Conservation (phyloP, 2,329 filamentous ascomycete species). For the Clarireedia sp. region DNA sequence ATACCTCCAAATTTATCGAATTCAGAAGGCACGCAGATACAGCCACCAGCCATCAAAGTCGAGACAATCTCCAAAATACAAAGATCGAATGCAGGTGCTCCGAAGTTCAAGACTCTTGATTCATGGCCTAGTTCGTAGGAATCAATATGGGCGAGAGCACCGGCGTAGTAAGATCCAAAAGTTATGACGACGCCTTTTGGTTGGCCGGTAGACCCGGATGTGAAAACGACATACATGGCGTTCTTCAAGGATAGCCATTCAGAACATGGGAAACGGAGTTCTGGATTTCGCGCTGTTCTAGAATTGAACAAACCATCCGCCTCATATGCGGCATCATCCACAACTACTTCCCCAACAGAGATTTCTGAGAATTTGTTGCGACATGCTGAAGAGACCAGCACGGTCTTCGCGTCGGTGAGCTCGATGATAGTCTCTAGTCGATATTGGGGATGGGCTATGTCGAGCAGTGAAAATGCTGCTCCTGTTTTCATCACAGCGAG, state of each 20-base stretch:
- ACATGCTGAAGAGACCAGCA: constrained; percentile 1
- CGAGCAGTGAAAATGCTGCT: constrained; percentile 24
- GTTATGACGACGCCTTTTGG: not conserved
- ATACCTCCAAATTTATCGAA: constrained; percentile 13
- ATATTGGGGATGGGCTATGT: constrained; percentile 10
- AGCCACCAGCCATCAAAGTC: constrained; percentile 14
- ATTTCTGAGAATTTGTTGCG: not conserved
- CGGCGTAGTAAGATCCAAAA: not conserved
- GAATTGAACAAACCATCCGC: too few relatives aligned
- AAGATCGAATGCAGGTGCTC: not conserved
- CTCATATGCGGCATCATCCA: not conserved
- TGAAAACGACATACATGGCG: constrained; percentile 15
- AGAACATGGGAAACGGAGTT: too few relatives aligned
- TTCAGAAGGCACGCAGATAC: constrained; percentile 16
- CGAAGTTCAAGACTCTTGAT: not conserved
- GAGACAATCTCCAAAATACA: constrained; percentile 10
- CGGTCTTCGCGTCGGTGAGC: constrained; percentile 1
- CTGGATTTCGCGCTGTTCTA: not conserved
- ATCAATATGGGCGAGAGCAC: not conserved
- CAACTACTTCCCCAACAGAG: not conserved
- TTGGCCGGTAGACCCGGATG: constrained; percentile 8
- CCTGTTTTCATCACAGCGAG: constrained; percentile 23
- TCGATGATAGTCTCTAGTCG: constrained; percentile 6
- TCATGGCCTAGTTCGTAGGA: not conserved
- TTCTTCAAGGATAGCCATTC: not conserved